Evolutionary conservation across 805 yeast species (phyloP).

Genomic region (Candida sphagnicola): DNA sequence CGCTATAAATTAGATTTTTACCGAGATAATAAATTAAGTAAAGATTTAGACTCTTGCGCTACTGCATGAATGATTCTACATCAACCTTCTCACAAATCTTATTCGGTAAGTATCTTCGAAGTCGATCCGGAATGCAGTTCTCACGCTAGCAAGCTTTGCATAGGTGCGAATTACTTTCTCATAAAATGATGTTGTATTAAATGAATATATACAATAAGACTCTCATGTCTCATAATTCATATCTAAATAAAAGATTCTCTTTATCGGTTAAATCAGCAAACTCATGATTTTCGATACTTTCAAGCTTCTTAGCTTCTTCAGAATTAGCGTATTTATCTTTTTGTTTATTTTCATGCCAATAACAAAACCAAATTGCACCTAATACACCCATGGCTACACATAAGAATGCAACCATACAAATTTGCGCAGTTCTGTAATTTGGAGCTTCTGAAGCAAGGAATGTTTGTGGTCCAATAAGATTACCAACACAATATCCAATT

Average conservation of each 20-base stretch:
- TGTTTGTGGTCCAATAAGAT: conserved; percentile 53
- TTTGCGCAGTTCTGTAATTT: conserved; percentile 36
- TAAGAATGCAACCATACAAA: conserved; percentile 34
- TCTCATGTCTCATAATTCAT: conserved; percentile 19
- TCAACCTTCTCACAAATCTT: too few relatives aligned
- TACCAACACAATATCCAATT: conserved; percentile 52
- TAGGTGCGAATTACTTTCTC: too few relatives aligned
- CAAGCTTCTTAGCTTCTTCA: conserved; percentile 14
- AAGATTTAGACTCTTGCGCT: too few relatives aligned
- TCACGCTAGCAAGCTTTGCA: too few relatives aligned
- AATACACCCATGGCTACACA: conserved; percentile 23
- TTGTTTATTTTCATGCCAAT: conserved; percentile 31
- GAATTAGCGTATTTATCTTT: conserved; percentile 22
- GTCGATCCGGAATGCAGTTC: too few relatives aligned
- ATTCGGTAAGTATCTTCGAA: too few relatives aligned
- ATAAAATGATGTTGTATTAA: too few relatives aligned
- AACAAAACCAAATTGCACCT: conserved; percentile 20
- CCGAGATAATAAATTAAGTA: too few relatives aligned
- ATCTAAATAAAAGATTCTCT: conserved; percentile 53
- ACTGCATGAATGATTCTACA: too few relatives aligned
- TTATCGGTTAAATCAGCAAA: conserved; percentile 52
- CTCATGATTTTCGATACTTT: conserved; percentile 37
- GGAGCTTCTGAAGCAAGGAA: conserved; percentile 44
- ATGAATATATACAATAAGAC: too few relatives aligned
- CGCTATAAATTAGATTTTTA: too few relatives aligned